These are phyloP conservation scores for Ceratocystis alfenasii DNA, from an alignment of 2,329 filamentous ascomycete genomes.

Conservation along the genomic window DNA sequence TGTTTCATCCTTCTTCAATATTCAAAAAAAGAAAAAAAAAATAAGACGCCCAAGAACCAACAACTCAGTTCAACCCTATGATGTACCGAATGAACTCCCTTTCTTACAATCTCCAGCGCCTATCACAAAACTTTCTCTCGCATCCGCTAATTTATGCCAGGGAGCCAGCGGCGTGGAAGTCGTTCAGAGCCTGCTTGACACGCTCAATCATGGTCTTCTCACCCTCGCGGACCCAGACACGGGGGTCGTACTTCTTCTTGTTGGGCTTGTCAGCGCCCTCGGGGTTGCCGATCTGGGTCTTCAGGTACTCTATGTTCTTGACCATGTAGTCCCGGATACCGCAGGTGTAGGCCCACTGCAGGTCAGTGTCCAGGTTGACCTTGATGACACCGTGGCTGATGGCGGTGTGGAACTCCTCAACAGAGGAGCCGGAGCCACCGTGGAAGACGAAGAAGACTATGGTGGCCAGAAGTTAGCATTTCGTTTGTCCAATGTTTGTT, in stretches of 20 bases:
- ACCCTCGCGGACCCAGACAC: conserved; percentile 91
- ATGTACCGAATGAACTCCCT: neutral
- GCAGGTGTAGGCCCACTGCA: conserved; percentile 86
- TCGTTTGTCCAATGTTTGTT: neutral
- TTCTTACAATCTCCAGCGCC: neutral
- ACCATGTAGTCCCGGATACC: conserved; percentile 92
- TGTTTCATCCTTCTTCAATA: conserved; percentile 4
- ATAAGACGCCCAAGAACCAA: conserved; percentile 6
- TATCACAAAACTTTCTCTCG: neutral
- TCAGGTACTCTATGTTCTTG: conserved; percentile 90
- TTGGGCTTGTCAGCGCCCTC: conserved; percentile 96
- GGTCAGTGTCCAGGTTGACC: conserved; percentile 97
- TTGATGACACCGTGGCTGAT: conserved; percentile 94
- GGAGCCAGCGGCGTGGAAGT: conserved; percentile 63
- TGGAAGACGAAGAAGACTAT: conserved; percentile 93
- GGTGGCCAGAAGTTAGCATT: neutral
- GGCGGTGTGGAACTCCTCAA: conserved; percentile 80
- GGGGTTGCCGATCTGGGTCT: conserved; percentile 81
- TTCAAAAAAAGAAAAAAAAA: neutral
- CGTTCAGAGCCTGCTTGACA: conserved; percentile 66
- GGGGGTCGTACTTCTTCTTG: conserved; percentile 77
- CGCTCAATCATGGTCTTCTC: conserved; percentile 92
- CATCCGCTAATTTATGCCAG: conserved; percentile 12
- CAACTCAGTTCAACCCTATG: neutral
- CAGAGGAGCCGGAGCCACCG: conserved; percentile 83